phyloP scores from a whole-genome alignment of 2,329 filamentous ascomycete species.

The Penicillium hordei region DNA sequence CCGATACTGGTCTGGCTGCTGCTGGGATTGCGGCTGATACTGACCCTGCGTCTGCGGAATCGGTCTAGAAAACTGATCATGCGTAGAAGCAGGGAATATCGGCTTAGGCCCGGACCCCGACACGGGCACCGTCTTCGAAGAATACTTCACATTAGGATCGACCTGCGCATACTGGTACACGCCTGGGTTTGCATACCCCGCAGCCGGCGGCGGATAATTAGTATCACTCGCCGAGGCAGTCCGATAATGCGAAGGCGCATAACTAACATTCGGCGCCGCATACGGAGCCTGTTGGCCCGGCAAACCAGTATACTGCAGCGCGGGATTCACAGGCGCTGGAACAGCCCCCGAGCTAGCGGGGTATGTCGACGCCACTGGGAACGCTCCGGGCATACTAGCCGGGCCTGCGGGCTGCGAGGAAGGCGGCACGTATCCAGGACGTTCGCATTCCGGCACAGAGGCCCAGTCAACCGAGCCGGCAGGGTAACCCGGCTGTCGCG shows the following conservation, averaged over 20 bases:
- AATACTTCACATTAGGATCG: conserved; percentile 42
- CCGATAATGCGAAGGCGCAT: conserved; percentile 32
- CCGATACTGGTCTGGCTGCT: not conserved
- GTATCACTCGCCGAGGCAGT: conserved; percentile 30
- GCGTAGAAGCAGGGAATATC: conserved; percentile 25
- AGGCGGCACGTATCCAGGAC: conserved; percentile 45
- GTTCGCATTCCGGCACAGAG: conserved; percentile 42
- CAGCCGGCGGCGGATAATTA: conserved; percentile 12
- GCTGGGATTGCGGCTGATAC: conserved; percentile 3
- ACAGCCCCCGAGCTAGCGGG: conserved; percentile 19
- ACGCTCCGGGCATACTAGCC: conserved; percentile 33
- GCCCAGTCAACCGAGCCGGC: conserved; percentile 33
- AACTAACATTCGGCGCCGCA: conserved; percentile 16
- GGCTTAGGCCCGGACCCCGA: conserved; percentile 6
- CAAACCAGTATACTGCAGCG: conserved; percentile 35
- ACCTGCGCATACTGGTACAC: conserved; percentile 43
- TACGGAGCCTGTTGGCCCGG: conserved; percentile 24
- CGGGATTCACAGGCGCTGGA: conserved; percentile 24
- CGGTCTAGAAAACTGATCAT: conserved; percentile 29
- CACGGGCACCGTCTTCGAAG: conserved; percentile 25
- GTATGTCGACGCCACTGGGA: conserved; percentile 29
- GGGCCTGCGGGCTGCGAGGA: conserved; percentile 27
- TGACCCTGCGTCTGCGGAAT: conserved; percentile 1
- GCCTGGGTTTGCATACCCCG: conserved; percentile 33
- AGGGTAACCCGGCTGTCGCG: conserved; percentile 17